A percentile compares a stretch with the other conserved stretches of the same genome.
Conservation (phyloP, 179 eudicot species). For the Camellia oleifera region DNA sequence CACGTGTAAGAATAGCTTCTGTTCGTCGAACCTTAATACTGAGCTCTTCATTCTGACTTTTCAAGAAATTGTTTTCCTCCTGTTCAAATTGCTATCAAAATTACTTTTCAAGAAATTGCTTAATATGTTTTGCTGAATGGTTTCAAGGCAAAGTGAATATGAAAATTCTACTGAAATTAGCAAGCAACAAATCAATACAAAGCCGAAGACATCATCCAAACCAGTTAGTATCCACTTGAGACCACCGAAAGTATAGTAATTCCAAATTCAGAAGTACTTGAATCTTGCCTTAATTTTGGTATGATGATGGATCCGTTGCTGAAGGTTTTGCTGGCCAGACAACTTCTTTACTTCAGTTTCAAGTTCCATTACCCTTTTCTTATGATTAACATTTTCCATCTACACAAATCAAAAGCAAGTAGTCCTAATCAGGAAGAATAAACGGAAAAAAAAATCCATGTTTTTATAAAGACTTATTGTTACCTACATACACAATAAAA, state of each 20-base stretch:
- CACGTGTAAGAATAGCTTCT: slow-evolving; percentile 44
- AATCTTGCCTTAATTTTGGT: slow-evolving; percentile 84
- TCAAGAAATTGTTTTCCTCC: slow-evolving; percentile 88
- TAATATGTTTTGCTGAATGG: no score
- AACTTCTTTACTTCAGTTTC: slow-evolving; percentile 72
- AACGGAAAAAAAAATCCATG: neutral
- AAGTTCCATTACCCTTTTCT: slow-evolving; percentile 57
- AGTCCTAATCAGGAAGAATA: slow-evolving; percentile 10
- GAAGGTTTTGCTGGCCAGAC: slow-evolving; percentile 90
- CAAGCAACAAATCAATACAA: neutral
- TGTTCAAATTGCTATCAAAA: slow-evolving; percentile 32
- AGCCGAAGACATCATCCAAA: neutral
- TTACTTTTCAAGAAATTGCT: neutral
- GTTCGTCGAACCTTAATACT: slow-evolving; percentile 48
- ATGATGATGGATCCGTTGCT: slow-evolving; percentile 93
- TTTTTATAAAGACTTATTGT: neutral
- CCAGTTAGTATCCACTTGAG: neutral
- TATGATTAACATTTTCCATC: slow-evolving; percentile 58
- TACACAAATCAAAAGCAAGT: slow-evolving; percentile 24
- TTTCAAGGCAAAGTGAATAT: neutral
- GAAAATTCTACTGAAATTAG: neutral
- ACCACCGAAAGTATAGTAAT: neutral
- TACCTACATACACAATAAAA: slow-evolving; percentile 1
- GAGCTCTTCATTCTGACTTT: slow-evolving; percentile 73
- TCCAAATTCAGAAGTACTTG: neutral